phyloP scores from a whole-genome alignment of 2,329 filamentous ascomycete genomes.

The Magnaporthiopsis rhizophila region DNA sequence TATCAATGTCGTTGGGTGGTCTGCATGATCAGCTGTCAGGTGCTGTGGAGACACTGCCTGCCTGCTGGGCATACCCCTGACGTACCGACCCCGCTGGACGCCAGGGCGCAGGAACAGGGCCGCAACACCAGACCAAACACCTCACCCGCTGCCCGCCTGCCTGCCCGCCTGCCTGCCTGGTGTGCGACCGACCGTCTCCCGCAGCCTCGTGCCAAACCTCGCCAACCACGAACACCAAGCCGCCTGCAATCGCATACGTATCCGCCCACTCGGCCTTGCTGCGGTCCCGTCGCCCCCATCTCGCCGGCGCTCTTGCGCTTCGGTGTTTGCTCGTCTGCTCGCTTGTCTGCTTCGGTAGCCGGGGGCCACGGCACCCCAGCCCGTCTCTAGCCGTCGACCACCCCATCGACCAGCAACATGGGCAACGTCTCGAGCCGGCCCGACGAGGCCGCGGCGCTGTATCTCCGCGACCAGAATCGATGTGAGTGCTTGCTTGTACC shows the following conservation, averaged over 20 bases:
- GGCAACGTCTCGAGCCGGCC: slow-evolving; percentile 84
- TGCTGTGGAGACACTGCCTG: neutral
- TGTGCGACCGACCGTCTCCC: neutral
- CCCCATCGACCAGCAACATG: slow-evolving; percentile 50
- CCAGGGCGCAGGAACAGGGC: neutral
- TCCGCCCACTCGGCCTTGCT: neutral
- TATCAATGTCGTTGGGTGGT: neutral
- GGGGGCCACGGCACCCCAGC: neutral
- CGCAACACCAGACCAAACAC: neutral
- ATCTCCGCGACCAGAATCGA: slow-evolving; percentile 84
- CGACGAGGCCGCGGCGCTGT: slow-evolving; percentile 74
- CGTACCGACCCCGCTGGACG: neutral
- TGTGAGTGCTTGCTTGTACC: slow-evolving; percentile 50
- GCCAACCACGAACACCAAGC: neutral
- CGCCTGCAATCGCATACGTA: neutral
- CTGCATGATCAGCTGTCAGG: neutral
- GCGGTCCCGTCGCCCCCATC: neutral
- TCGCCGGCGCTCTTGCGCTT: neutral
- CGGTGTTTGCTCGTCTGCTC: neutral
- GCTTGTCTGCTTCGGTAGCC: neutral
- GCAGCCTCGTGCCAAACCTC: neutral
- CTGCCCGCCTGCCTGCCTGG: neutral
- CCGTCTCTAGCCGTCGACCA: neutral
- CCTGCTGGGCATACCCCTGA: neutral
- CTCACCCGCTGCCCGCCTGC: neutral